These are phyloP conservation scores for Oryza punctata DNA, from an alignment of 176 grass and related monocot species.

Conservation along the genomic window DNA sequence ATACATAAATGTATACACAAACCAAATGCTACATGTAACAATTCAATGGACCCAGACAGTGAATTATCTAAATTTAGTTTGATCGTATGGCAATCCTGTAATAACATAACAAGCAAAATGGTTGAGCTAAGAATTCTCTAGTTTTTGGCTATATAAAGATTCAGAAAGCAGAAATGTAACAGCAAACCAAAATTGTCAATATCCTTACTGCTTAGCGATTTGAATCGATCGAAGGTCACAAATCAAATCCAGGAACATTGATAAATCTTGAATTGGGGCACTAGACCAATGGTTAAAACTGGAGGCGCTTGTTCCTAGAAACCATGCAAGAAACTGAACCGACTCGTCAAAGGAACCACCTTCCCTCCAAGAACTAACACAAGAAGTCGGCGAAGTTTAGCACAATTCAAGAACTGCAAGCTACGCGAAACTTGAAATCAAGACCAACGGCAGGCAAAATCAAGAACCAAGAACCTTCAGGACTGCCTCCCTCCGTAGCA, in stretches of 20 bases:
- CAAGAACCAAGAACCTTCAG: constrained; percentile 23
- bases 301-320: constrained; percentile 18
- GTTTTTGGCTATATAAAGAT: constrained; percentile 18
- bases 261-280: not conserved
- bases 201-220: not conserved
- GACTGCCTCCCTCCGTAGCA: not conserved
- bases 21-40: not conserved
- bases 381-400: not conserved
- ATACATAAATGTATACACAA: constrained; percentile 13
- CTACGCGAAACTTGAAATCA: not conserved
- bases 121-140: not conserved
- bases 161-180: not conserved
- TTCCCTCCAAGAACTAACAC: not conserved
- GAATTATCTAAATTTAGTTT: not conserved
- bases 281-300: not conserved
- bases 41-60: constrained; percentile 18
- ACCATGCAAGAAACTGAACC: constrained; percentile 22
- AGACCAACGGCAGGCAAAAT: constrained; percentile 3
- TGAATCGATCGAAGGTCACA: not conserved
- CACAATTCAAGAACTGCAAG: constrained; percentile 27
- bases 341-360: constrained; percentile 15
- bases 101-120: constrained; percentile 14
- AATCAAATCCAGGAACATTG: constrained; percentile 17
- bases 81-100: not conserved
- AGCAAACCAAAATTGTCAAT: constrained; percentile 29